These are phyloP conservation scores for Yarrowia porcina DNA, from an alignment of 805 yeast genomes.

Conservation along the genomic window DNA sequence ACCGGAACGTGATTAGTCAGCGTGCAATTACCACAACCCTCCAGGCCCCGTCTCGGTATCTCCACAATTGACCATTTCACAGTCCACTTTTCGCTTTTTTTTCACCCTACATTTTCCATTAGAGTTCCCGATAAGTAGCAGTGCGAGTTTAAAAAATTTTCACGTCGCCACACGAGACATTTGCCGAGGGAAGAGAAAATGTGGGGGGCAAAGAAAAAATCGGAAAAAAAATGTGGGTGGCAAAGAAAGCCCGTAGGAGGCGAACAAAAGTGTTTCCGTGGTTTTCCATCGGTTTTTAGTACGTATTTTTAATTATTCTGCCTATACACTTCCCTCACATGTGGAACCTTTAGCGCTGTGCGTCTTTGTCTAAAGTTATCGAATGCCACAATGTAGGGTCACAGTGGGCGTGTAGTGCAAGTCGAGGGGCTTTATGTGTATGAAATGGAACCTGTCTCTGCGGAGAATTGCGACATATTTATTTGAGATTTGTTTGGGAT, in stretches of 20 bases:
- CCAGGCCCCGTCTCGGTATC: background rate
- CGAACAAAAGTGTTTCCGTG: no score
- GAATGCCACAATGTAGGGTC: no score
- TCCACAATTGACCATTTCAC: background rate
- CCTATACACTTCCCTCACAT: no score
- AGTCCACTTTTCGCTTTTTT: background rate
- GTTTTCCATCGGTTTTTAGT: background rate
- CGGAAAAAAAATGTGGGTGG: background rate
- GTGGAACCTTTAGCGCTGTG: background rate
- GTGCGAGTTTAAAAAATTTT: conserved; percentile 20
- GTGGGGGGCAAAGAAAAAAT: no score
- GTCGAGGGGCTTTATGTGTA: no score
- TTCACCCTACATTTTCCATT: conserved; percentile 4
- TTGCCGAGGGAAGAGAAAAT: conserved; percentile 6
- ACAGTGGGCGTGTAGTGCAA: no score
- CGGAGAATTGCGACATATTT: no score
- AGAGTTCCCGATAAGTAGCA: conserved; percentile 13
- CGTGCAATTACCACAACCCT: background rate
- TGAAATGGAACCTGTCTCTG: no score
- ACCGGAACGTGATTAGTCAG: no score
- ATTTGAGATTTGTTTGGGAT: no score
- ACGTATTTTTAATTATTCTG: no score
- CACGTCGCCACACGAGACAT: conserved; percentile 12
- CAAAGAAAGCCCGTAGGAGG: no score
- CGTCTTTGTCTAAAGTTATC: conserved; percentile 1